Conservation (phyloP, 2,329 filamentous ascomycete genomes). For the Pseudogymnoascus sp. region DNA sequence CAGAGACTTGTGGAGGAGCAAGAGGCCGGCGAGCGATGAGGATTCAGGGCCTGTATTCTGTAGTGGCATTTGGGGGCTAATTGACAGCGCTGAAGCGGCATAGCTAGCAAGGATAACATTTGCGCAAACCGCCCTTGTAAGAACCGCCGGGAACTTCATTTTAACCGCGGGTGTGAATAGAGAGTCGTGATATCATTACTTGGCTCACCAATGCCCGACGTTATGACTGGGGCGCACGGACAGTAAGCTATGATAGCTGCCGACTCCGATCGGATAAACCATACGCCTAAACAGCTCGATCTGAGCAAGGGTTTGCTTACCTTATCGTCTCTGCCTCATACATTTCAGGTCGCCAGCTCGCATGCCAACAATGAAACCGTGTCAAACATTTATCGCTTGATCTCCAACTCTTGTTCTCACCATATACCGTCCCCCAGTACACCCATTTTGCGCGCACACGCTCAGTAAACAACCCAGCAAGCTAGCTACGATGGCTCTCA, state of each 20-base stretch:
- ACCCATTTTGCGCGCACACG: not conserved
- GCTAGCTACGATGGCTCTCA: slow-evolving; percentile 59
- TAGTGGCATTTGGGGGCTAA: slow-evolving; percentile 16
- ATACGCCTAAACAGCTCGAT: slow-evolving; percentile 10
- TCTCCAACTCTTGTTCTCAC: not conserved
- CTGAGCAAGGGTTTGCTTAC: slow-evolving; percentile 8
- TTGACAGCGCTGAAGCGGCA: slow-evolving; percentile 13
- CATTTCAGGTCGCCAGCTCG: not conserved
- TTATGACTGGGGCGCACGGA: not conserved
- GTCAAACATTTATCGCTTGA: slow-evolving; percentile 4
- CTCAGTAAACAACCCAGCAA: slow-evolving; percentile 3
- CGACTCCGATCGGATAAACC: slow-evolving; percentile 4
- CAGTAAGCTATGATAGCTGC: not conserved
- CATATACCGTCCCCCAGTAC: not conserved
- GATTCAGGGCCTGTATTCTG: slow-evolving; percentile 13
- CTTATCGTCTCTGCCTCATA: not conserved
- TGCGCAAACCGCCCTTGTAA: not conserved
- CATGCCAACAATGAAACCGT: slow-evolving; percentile 8
- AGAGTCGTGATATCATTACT: not conserved
- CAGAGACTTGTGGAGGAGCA: slow-evolving; percentile 57
- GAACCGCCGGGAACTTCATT: not conserved
- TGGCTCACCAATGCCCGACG: not conserved
- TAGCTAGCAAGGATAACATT: slow-evolving; percentile 17
- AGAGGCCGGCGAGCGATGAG: slow-evolving; percentile 34
- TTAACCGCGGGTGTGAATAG: not conserved